These are phyloP conservation scores for Colletotrichum lupini DNA, from an alignment of 2,329 filamentous ascomycete genomes.

Conservation along the genomic window DNA sequence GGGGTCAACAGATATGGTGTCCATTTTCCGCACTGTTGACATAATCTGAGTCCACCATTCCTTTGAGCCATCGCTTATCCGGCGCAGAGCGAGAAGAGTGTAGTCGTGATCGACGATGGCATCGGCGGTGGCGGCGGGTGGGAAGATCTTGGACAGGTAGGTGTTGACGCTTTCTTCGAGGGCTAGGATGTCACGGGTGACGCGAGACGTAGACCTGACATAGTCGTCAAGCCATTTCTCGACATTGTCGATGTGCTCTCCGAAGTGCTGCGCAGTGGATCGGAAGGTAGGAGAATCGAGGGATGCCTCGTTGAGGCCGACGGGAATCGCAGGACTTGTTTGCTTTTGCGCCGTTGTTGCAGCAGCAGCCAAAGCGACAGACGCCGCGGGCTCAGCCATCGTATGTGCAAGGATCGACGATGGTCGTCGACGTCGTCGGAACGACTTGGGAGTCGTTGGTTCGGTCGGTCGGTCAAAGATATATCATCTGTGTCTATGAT, in stretches of 20 bases:
- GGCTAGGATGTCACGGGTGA: slow-evolving; percentile 72
- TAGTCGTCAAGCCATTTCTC: slow-evolving; percentile 88
- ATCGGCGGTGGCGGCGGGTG: slow-evolving; percentile 79
- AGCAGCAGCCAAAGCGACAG: slow-evolving; percentile 20
- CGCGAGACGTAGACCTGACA: slow-evolving; percentile 62
- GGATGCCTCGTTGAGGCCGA: slow-evolving; percentile 91
- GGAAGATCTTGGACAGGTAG: slow-evolving; percentile 81
- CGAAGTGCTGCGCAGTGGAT: slow-evolving; percentile 85
- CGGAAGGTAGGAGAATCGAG: slow-evolving; percentile 97
- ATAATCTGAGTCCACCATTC: slow-evolving; percentile 89
- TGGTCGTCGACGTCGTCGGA: not conserved
- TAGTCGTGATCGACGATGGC: slow-evolving; percentile 95
- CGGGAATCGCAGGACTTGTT: slow-evolving; percentile 68
- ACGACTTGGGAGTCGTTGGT: not conserved
- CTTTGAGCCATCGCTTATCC: slow-evolving; percentile 84
- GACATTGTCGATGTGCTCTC: slow-evolving; percentile 89
- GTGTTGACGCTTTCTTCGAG: slow-evolving; percentile 84
- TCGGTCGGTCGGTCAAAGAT: slow-evolving; percentile 4
- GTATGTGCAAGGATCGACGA: not conserved
- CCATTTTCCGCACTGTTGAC: slow-evolving; percentile 79
- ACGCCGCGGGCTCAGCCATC: slow-evolving; percentile 33
- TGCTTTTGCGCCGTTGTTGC: slow-evolving; percentile 33
- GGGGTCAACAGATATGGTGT: slow-evolving; percentile 82
- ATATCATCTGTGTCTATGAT: slow-evolving; percentile 16
- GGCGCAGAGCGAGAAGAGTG: slow-evolving; percentile 85